Evolutionary conservation across 2,329 filamentous ascomycete species (phyloP).

Genomic region (Stromatinia cepivora): DNA sequence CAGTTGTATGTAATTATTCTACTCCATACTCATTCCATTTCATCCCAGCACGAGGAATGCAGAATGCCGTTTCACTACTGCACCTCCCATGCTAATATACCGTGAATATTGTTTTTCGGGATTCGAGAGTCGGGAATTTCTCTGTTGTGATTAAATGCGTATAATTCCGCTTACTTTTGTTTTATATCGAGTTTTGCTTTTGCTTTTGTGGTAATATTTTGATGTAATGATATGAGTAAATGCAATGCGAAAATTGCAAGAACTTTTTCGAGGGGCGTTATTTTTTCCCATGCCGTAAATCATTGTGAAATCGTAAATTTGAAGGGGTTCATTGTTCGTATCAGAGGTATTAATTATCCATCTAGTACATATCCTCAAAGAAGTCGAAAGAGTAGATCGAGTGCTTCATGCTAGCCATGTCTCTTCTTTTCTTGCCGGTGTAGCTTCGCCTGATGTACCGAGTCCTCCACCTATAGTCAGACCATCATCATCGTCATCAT

Average conservation of each 20-base stretch:
- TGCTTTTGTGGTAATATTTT: no score
- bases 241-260: neutral
- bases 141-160: no score
- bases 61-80: neutral
- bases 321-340: neutral
- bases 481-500: slow-evolving; percentile 52
- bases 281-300: neutral
- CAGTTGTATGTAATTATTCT: neutral
- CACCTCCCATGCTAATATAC: no score
- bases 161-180: no score
- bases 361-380: neutral
- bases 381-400: neutral
- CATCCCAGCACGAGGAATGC: neutral
- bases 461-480: slow-evolving; percentile 36
- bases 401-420: slow-evolving; percentile 38
- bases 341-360: neutral
- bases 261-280: neutral
- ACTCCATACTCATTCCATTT: neutral
- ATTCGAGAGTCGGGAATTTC: no score
- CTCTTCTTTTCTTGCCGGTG: slow-evolving; percentile 39
- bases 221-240: neutral
- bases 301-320: neutral
- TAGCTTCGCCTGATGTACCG: slow-evolving; percentile 31
- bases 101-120: neutral
- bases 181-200: no score